Evolutionary conservation across 306 rosid species (phyloP).

Genomic region (Quercus cerris): DNA sequence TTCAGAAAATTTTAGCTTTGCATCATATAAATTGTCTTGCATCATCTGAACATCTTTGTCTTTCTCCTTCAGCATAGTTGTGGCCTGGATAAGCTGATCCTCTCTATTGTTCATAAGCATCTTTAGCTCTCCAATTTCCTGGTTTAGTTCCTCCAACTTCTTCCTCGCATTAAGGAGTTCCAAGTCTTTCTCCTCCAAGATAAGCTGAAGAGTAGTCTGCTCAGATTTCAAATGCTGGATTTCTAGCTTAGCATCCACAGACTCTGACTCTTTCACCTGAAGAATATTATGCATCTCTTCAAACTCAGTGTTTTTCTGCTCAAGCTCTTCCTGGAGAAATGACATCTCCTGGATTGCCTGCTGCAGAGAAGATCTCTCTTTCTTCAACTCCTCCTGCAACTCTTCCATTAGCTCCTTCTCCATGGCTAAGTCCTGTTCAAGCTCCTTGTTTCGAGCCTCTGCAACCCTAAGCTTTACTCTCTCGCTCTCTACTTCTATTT

Average conservation of each 20-base stretch:
- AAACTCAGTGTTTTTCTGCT: conserved; percentile 41
- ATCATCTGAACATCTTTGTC: conserved; percentile 59
- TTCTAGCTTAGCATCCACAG: conserved; percentile 77
- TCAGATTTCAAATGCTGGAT: conserved; percentile 79
- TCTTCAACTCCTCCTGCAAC: conserved; percentile 63
- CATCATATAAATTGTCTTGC: conserved; percentile 45
- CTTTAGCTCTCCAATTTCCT: conserved; percentile 69
- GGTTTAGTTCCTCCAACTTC: conserved; percentile 51
- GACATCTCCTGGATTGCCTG: conserved; percentile 58
- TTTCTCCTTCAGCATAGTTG: conserved; percentile 70
- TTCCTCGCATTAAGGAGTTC: conserved; percentile 79
- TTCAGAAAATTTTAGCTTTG: conserved; percentile 56
- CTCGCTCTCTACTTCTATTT: conserved; percentile 73
- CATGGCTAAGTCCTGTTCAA: conserved; percentile 50
- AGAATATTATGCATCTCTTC: conserved; percentile 46
- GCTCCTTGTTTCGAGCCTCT: conserved; percentile 62
- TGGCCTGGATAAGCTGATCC: conserved; percentile 67
- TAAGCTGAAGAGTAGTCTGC: conserved; percentile 57
- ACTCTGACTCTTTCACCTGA: conserved; percentile 58
- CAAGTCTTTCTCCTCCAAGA: conserved; percentile 75
- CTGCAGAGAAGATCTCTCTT: conserved; percentile 58
- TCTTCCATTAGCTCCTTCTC: conserved; percentile 61
- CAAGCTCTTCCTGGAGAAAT: conserved; percentile 54
- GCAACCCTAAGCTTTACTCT: conserved; percentile 55
- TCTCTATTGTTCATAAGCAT: conserved; percentile 64